These are phyloP conservation scores for Diaporthe sp. DNA, from an alignment of 2,329 filamentous ascomycete species.

Conservation along the genomic window DNA sequence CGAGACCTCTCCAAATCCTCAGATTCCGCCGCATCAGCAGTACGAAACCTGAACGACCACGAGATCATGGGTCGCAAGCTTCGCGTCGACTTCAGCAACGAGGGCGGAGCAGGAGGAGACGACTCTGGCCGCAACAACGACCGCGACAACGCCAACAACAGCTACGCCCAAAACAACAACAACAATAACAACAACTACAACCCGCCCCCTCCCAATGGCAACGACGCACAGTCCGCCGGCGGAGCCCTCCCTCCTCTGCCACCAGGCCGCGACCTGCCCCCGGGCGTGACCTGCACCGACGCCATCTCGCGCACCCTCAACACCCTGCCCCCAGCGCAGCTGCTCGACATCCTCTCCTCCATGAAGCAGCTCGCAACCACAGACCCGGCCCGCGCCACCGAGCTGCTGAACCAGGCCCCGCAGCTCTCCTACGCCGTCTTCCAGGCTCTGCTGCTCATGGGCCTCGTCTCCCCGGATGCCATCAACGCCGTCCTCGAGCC, in stretches of 20 bases:
- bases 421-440: slow-evolving; percentile 96
- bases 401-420: slow-evolving; percentile 87
- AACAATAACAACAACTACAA: slow-evolving; percentile 33
- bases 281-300: slow-evolving; percentile 85
- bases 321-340: slow-evolving; percentile 85
- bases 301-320: slow-evolving; percentile 92
- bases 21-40: slow-evolving; percentile 89
- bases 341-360: slow-evolving; percentile 92
- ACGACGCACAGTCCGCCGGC: slow-evolving; percentile 45
- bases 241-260: slow-evolving; percentile 80
- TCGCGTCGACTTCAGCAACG: slow-evolving; percentile 95
- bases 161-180: slow-evolving; percentile 25
- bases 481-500: slow-evolving; percentile 83
- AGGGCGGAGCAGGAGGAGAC: slow-evolving; percentile 65
- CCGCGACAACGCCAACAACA: slow-evolving; percentile 38
- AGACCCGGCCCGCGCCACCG: slow-evolving; percentile 85
- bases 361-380: slow-evolving; percentile 90
- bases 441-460: slow-evolving; percentile 92
- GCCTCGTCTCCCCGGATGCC: slow-evolving; percentile 86
- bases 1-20: slow-evolving; percentile 28
- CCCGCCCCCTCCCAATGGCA: slow-evolving; percentile 45
- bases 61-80: slow-evolving; percentile 96
- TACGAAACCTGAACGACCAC: slow-evolving; percentile 94
- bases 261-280: slow-evolving; percentile 83
- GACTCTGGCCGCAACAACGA: slow-evolving; percentile 33